Conservation (phyloP, 2,329 filamentous ascomycete species). For the Xylaria sp. region DNA sequence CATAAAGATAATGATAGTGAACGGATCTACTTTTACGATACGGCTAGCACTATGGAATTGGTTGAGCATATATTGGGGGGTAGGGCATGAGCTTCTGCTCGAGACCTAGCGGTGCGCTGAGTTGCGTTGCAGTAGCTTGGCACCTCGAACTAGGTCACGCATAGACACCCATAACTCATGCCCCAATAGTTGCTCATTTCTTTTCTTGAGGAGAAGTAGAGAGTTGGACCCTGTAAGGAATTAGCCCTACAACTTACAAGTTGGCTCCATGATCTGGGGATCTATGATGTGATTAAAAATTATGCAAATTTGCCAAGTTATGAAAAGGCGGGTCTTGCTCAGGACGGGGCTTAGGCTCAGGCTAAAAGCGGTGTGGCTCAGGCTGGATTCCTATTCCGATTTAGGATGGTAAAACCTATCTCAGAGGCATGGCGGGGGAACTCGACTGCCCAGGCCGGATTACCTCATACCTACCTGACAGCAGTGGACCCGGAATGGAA, state of each 20-base stretch:
- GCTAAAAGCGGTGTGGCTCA: too few species aligned
- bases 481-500: too few species aligned
- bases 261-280: too few species aligned
- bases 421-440: too few species aligned
- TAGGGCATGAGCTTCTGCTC: neutral
- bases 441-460: too few species aligned
- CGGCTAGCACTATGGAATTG: constrained; percentile 2
- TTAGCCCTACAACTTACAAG: too few species aligned
- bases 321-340: too few species aligned
- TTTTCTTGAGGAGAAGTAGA: neutral
- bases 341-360: too few species aligned
- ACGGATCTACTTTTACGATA: neutral
- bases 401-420: too few species aligned
- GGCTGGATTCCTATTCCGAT: too few species aligned
- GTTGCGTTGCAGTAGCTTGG: neutral
- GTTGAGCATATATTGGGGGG: neutral
- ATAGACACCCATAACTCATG: neutral
- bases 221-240: neutral
- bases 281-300: too few species aligned
- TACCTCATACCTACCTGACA: constrained; percentile 24
- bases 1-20: neutral
- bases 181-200: neutral
- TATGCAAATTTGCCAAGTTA: too few species aligned
- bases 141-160: neutral
- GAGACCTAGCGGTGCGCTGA: neutral